Conservation (phyloP, 2,329 filamentous ascomycete genomes). For the Plectosphaerella sp. region DNA sequence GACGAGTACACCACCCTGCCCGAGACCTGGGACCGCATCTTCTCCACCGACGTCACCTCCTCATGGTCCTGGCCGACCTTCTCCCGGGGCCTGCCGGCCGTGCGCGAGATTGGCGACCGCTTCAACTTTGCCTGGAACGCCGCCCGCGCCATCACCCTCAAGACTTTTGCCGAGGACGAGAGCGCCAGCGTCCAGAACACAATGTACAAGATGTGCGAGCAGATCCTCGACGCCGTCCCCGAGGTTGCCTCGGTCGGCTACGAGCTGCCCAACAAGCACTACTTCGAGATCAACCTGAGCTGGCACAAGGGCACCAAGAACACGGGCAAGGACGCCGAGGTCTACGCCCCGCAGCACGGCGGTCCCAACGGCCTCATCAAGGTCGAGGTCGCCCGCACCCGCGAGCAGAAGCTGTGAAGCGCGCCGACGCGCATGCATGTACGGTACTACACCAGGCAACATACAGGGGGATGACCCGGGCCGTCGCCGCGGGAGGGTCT, state of each 20-base stretch:
- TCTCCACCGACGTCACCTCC: slow-evolving; percentile 88
- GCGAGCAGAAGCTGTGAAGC: slow-evolving; percentile 10
- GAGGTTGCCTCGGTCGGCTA: slow-evolving; percentile 73
- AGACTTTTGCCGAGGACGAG: slow-evolving; percentile 83
- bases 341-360: slow-evolving; percentile 87
- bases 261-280: slow-evolving; percentile 94
- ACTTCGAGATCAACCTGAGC: slow-evolving; percentile 94
- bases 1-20: slow-evolving; percentile 90
- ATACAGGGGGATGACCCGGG: too few relatives aligned
- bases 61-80: slow-evolving; percentile 76
- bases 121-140: slow-evolving; percentile 78
- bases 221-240: slow-evolving; percentile 74
- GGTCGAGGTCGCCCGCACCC: slow-evolving; percentile 70
- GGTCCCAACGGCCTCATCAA: slow-evolving; percentile 89
- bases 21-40: slow-evolving; percentile 91
- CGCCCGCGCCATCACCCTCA: slow-evolving; percentile 82
- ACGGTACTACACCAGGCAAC: too few relatives aligned
- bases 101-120: slow-evolving; percentile 56
- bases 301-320: slow-evolving; percentile 97
- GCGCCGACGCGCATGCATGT: background rate
- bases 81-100: slow-evolving; percentile 62
- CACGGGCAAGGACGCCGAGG: slow-evolving; percentile 90
- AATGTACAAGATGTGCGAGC: slow-evolving; percentile 97
- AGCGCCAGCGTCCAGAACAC: slow-evolving; percentile 93
- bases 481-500: background rate